These are phyloP conservation scores for Penicillium sp. DNA, from an alignment of 2,329 filamentous ascomycete species.

Conservation along the genomic window DNA sequence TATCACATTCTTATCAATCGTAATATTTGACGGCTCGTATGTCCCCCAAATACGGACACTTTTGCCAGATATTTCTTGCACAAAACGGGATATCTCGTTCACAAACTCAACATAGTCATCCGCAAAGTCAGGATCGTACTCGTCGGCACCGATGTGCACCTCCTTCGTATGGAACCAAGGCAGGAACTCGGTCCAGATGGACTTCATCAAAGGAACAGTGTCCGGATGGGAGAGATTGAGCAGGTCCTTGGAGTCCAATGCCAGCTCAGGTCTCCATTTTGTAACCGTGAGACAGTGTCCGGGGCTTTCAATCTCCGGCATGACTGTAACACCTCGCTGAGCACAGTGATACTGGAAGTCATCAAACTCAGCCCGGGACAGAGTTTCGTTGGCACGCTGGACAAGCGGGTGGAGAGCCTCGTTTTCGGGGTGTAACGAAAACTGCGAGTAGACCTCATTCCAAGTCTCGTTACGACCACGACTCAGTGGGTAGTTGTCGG, in stretches of 20 bases:
- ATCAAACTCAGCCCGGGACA: slow-evolving; percentile 52
- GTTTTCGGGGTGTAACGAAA: slow-evolving; percentile 53
- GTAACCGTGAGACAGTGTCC: slow-evolving; percentile 57
- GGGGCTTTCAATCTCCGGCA: slow-evolving; percentile 61
- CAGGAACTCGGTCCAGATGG: slow-evolving; percentile 56
- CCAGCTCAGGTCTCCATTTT: slow-evolving; percentile 60
- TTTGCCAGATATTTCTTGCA: slow-evolving; percentile 45
- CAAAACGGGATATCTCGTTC: slow-evolving; percentile 51
- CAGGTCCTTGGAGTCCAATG: slow-evolving; percentile 50
- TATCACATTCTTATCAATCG: slow-evolving; percentile 47
- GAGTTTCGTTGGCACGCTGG: slow-evolving; percentile 55
- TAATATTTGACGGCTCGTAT: slow-evolving; percentile 46
- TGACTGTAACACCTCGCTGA: slow-evolving; percentile 55
- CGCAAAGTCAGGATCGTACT: slow-evolving; percentile 49
- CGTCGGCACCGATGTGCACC: slow-evolving; percentile 57
- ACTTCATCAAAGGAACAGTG: slow-evolving; percentile 53
- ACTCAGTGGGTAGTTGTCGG: slow-evolving; percentile 55
- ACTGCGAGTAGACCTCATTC: slow-evolving; percentile 54
- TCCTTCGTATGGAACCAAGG: slow-evolving; percentile 58
- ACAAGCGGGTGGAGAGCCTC: slow-evolving; percentile 51
- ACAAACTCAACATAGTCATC: slow-evolving; percentile 55
- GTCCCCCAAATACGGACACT: slow-evolving; percentile 57
- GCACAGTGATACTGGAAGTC: slow-evolving; percentile 54
- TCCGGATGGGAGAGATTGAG: slow-evolving; percentile 57
- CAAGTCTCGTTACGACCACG: slow-evolving; percentile 51